Evolutionary conservation across 768 basidiomycete genomes (phyloP).

Genomic region (Lyophyllum semitale): DNA sequence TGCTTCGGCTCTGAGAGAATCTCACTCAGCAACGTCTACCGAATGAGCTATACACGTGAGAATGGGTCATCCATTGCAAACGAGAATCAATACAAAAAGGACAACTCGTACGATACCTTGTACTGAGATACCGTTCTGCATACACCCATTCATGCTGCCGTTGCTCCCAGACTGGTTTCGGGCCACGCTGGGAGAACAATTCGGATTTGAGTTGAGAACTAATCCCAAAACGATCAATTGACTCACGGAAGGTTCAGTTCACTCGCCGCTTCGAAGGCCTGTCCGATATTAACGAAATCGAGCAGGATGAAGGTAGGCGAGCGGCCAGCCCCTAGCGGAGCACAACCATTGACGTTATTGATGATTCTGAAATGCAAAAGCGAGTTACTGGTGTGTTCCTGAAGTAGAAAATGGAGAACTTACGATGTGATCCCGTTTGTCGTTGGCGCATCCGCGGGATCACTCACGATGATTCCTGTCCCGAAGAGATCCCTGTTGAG

Average conservation of each 20-base stretch:
- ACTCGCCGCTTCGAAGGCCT: conserved; percentile 44
- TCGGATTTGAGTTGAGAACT: background rate
- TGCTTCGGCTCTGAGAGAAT: too few relatives aligned
- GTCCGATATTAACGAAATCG: conserved; percentile 52
- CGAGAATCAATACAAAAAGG: background rate
- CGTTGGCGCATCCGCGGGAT: conserved; percentile 35
- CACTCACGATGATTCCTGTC: conserved; percentile 40
- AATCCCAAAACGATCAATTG: background rate
- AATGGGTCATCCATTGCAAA: background rate
- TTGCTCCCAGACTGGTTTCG: background rate
- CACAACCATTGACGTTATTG: conserved; percentile 44
- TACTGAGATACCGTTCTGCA: background rate
- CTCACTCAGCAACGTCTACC: too few relatives aligned
- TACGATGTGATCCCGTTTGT: conserved; percentile 41
- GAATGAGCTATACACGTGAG: too few relatives aligned
- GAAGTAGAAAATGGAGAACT: conserved; percentile 20
- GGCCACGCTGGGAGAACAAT: background rate
- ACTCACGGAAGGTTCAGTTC: conserved; percentile 43
- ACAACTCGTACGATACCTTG: background rate
- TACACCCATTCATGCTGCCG: background rate
- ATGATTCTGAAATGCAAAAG: conserved; percentile 30
- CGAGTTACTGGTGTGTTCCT: background rate
- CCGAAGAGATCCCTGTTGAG: conserved; percentile 47
- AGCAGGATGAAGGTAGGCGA: conserved; percentile 55
- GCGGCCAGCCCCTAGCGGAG: conserved; percentile 41